Conservation (phyloP, 164 flowering plant species). For the Liquidambar formosana region DNA sequence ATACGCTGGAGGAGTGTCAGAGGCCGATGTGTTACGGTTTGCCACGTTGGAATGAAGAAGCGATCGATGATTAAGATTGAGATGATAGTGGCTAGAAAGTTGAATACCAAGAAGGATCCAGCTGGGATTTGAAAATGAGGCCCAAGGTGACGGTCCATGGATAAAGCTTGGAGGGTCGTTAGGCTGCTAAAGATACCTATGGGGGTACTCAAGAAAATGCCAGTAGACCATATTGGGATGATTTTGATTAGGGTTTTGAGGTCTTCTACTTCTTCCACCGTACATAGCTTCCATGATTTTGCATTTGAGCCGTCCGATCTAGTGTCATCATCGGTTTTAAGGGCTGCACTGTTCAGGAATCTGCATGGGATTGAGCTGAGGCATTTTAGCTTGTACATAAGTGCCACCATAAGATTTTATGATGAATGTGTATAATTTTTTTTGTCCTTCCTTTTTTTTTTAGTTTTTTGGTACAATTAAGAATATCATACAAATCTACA, state of each 20-base stretch:
- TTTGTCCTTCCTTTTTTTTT: no score
- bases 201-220: constrained; percentile 18
- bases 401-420: no score
- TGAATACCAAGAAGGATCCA: constrained; percentile 13
- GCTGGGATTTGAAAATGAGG: constrained; percentile 33
- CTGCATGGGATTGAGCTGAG: no score
- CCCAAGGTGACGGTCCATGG: constrained; percentile 33
- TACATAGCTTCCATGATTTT: constrained; percentile 31
- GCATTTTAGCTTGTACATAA: no score
- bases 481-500: no score
- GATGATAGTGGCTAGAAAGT: constrained; percentile 9
- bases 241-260: constrained; percentile 30
- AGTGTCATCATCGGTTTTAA: constrained; percentile 12
- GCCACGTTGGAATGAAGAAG: constrained; percentile 19
- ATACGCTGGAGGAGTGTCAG: constrained; percentile 24
- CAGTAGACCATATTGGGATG: constrained; percentile 27
- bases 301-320: constrained; percentile 16
- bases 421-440: no score
- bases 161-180: constrained; percentile 30
- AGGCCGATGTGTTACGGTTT: constrained; percentile 3
- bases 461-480: no score
- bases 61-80: constrained; percentile 22
- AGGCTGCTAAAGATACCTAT: constrained; percentile 19
- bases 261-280: constrained; percentile 37
- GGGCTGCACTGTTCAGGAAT: constrained; percentile 24